Evolutionary conservation across 75 land plant genomes (phyloP).

Genomic region (Pinus taeda): DNA sequence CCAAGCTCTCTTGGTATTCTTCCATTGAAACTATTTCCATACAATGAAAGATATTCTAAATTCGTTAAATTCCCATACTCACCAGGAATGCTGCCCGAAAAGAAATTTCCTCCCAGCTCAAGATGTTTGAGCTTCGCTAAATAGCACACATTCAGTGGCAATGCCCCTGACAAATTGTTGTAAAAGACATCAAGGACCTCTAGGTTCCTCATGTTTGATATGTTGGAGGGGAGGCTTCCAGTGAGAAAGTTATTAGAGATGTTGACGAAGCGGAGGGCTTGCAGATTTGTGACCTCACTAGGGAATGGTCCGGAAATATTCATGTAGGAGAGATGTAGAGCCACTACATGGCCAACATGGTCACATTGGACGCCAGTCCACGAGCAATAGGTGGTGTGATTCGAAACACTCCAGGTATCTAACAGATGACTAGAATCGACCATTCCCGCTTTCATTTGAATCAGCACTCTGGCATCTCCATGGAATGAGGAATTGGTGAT

Average conservation of each 20-base stretch:
- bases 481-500: too few relatives aligned
- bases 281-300: neutral
- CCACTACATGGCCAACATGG: slow-evolving; percentile 24
- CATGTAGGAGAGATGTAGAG: slow-evolving; percentile 54
- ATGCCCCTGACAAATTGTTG: slow-evolving; percentile 57
- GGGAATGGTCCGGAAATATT: slow-evolving; percentile 30
- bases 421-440: too few relatives aligned
- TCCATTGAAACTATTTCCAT: slow-evolving; percentile 72
- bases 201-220: slow-evolving; percentile 24
- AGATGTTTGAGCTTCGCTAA: slow-evolving; percentile 50
- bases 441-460: too few relatives aligned
- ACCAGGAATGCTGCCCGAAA: slow-evolving; percentile 56
- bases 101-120: slow-evolving; percentile 80
- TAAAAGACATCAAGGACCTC: slow-evolving; percentile 57
- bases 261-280: neutral
- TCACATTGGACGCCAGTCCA: too few relatives aligned
- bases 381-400: too few relatives aligned
- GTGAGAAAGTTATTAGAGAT: neutral
- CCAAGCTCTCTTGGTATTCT: slow-evolving; percentile 70
- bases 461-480: too few relatives aligned
- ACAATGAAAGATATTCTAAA: slow-evolving; percentile 55
- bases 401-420: too few relatives aligned
- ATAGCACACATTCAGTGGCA: slow-evolving; percentile 39
- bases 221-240: slow-evolving; percentile 18
- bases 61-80: slow-evolving; percentile 26